Evolutionary conservation across 2,329 filamentous ascomycete genomes (phyloP).

Genomic region (Orbilia blumenaviensis): DNA sequence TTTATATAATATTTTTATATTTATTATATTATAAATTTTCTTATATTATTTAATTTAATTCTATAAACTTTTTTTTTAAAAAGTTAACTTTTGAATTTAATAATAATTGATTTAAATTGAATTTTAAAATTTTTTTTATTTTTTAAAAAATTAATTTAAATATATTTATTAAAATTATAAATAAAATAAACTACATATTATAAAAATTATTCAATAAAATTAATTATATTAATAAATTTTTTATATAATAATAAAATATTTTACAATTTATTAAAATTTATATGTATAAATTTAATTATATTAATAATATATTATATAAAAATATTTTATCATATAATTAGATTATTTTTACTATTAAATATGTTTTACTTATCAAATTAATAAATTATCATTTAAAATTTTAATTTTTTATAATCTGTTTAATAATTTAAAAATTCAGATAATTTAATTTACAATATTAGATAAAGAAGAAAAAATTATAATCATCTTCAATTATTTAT

Average conservation of each 20-base stretch:
- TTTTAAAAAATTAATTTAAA: neutral
- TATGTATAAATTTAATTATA: constrained; percentile 1
- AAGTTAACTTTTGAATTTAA: too few relatives aligned
- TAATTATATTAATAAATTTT: neutral
- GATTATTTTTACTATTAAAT: neutral
- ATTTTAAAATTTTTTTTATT: neutral
- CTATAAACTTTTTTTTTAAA: neutral
- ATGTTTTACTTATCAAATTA: neutral
- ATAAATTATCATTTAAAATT: neutral
- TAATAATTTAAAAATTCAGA: too few relatives aligned
- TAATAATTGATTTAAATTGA: neutral
- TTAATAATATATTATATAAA: neutral
- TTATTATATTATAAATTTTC: neutral
- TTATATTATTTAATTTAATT: constrained; percentile 1
- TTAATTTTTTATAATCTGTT: too few relatives aligned
- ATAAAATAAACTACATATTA: neutral
- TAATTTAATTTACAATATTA: too few relatives aligned
- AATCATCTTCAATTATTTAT: too few relatives aligned
- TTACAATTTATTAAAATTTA: neutral
- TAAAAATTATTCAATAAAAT: neutral
- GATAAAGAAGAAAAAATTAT: too few relatives aligned
- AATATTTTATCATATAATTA: neutral
- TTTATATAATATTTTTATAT: too few relatives aligned
- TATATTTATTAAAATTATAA: neutral
- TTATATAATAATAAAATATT: neutral